A percentile compares a stretch with the other conserved stretches of the same genome.
Evolutionary conservation across 2,329 filamentous ascomycete genomes (phyloP).

Genomic region (Plenodomus biglobosus): DNA sequence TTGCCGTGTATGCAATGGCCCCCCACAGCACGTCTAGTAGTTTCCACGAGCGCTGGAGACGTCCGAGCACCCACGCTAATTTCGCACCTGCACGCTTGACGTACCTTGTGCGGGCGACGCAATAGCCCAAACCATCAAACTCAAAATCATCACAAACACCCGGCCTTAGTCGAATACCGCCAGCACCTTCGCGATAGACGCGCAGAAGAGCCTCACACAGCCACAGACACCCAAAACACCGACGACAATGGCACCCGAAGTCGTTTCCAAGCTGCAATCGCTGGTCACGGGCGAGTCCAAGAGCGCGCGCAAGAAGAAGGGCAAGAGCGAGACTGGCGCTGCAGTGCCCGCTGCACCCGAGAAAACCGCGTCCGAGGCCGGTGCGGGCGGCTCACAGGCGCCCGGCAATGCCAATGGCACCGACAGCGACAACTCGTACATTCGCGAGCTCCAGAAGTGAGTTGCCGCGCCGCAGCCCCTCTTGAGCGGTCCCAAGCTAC

Average conservation of each 20-base stretch:
- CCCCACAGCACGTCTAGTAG: background rate
- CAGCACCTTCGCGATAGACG: background rate
- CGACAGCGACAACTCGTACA: constrained; percentile 75
- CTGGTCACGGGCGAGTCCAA: constrained; percentile 60
- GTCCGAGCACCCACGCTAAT: background rate
- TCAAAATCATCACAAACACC: background rate
- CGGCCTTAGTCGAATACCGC: background rate
- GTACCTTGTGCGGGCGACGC: background rate
- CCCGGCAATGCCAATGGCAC: constrained; percentile 53
- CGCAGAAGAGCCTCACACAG: background rate
- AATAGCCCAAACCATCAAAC: background rate
- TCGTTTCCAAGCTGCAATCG: constrained; percentile 64
- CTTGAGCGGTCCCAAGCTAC: background rate
- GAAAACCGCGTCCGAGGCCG: constrained; percentile 34
- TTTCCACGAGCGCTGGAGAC: background rate
- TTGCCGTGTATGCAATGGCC: too few species aligned
- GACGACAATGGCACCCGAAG: constrained; percentile 51
- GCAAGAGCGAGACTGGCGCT: constrained; percentile 46
- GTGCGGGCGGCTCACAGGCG: constrained; percentile 35
- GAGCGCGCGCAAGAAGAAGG: constrained; percentile 57
- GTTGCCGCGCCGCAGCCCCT: constrained; percentile 31
- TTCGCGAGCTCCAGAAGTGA: constrained; percentile 90
- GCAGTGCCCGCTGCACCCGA: constrained; percentile 49
- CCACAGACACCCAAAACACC: background rate
- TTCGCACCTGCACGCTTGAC: background rate